Evolutionary conservation across 306 rosid species (phyloP).

Genomic region (Vachellia collinsii): DNA sequence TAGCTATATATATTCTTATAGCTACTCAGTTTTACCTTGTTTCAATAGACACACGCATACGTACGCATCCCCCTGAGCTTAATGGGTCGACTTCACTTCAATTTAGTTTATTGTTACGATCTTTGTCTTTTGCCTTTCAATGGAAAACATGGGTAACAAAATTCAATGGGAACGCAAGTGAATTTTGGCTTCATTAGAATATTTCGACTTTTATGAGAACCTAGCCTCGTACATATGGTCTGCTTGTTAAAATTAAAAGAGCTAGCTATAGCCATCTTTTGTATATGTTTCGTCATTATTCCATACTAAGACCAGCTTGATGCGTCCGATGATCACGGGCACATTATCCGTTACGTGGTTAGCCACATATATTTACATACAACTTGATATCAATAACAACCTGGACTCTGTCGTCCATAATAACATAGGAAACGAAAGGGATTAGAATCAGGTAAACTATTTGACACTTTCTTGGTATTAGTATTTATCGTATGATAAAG

Average conservation of each 20-base stretch:
- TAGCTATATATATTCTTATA: not conserved
- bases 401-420: not conserved
- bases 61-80: not conserved
- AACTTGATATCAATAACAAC: no score
- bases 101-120: not conserved
- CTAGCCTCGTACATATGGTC: not conserved
- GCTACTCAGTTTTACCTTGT: not conserved
- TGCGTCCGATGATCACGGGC: not conserved
- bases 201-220: not conserved
- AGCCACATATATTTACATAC: no score
- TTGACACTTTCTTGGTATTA: not conserved
- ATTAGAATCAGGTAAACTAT: not conserved
- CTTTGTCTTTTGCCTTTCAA: not conserved
- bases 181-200: conserved; percentile 11
- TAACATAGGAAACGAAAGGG: no score
- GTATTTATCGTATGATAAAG: not conserved
- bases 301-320: not conserved
- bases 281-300: not conserved
- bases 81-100: not conserved
- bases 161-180: conserved; percentile 16
- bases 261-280: not conserved
- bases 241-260: not conserved
- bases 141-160: not conserved
- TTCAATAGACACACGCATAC: not conserved
- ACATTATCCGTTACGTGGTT: no score